A percentile compares a stretch with the other conserved stretches of the same genome.
Evolutionary conservation across 169 alveolate genomes (phyloP).

Genomic region (Plasmodium yoelii): DNA sequence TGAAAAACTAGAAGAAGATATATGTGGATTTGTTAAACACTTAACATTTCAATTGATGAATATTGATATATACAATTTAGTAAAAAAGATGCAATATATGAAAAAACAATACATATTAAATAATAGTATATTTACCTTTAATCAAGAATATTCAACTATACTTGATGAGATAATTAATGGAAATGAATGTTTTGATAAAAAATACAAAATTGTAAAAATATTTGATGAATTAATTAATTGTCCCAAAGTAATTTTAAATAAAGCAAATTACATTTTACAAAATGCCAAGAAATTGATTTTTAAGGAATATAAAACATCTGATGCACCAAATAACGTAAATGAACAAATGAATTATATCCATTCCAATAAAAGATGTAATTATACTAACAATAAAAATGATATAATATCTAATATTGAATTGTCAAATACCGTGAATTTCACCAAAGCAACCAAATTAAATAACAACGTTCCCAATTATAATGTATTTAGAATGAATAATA

Average conservation of each 20-base stretch:
- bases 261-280: slow-evolving; percentile 50
- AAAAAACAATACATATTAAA: slow-evolving; percentile 58
- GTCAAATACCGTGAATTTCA: slow-evolving; percentile 12
- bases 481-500: slow-evolving; percentile 14
- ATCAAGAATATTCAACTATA: slow-evolving; percentile 70
- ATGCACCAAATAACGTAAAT: slow-evolving; percentile 1
- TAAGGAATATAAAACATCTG: slow-evolving; percentile 50
- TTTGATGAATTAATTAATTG: slow-evolving; percentile 74
- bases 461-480: neutral
- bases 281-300: slow-evolving; percentile 43
- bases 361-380: slow-evolving; percentile 28
- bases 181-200: slow-evolving; percentile 70
- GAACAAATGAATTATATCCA: neutral
- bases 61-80: slow-evolving; percentile 34
- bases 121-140: slow-evolving; percentile 57
- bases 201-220: slow-evolving; percentile 64
- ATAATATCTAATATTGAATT: slow-evolving; percentile 57
- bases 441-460: slow-evolving; percentile 2
- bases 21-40: slow-evolving; percentile 64
- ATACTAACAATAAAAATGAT: slow-evolving; percentile 7
- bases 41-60: slow-evolving; percentile 45
- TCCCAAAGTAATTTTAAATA: slow-evolving; percentile 58
- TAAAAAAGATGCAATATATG: slow-evolving; percentile 38
- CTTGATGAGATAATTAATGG: slow-evolving; percentile 42
- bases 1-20: slow-evolving; percentile 48